A percentile compares a stretch with the other conserved stretches of the same genome.
Conservation (phyloP, 2,329 filamentous ascomycete species). For the Arthrinium phaeospermum region DNA sequence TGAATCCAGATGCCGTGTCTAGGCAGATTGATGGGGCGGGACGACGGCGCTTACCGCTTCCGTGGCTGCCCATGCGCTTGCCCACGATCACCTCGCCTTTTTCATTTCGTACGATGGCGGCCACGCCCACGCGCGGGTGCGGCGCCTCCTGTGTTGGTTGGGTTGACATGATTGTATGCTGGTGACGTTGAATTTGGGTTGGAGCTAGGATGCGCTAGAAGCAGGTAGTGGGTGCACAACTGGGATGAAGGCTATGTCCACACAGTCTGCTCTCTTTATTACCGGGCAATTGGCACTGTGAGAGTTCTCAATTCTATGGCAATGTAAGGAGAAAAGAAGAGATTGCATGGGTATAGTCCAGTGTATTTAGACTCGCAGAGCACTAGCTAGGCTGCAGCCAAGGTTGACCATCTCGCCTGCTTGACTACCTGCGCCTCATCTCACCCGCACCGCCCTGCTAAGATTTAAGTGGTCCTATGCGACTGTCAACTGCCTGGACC, state of each 20-base stretch:
- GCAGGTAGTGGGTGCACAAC: neutral
- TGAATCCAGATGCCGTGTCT: no score
- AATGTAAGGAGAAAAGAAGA: neutral
- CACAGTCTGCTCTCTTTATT: neutral
- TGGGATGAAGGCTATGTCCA: neutral
- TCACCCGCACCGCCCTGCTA: neutral
- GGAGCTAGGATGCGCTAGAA: neutral
- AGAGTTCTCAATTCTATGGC: neutral
- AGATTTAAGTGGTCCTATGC: neutral
- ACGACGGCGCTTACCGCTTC: slow-evolving; percentile 51
- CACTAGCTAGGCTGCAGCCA: neutral
- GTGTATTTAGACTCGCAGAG: neutral
- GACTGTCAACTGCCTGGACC: neutral
- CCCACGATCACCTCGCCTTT: slow-evolving; percentile 54
- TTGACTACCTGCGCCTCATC: neutral
- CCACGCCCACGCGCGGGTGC: slow-evolving; percentile 54
- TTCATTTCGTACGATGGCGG: slow-evolving; percentile 50
- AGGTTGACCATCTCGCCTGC: neutral
- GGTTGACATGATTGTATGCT: neutral
- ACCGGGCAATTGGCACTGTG: neutral
- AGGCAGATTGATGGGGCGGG: no score
- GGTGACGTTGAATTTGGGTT: neutral
- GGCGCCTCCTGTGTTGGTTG: slow-evolving; percentile 19
- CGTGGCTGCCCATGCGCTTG: slow-evolving; percentile 54
- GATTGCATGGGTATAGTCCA: no score